Conservation (phyloP, 2,329 filamentous ascomycete genomes). For the Alternaria postmessia region DNA sequence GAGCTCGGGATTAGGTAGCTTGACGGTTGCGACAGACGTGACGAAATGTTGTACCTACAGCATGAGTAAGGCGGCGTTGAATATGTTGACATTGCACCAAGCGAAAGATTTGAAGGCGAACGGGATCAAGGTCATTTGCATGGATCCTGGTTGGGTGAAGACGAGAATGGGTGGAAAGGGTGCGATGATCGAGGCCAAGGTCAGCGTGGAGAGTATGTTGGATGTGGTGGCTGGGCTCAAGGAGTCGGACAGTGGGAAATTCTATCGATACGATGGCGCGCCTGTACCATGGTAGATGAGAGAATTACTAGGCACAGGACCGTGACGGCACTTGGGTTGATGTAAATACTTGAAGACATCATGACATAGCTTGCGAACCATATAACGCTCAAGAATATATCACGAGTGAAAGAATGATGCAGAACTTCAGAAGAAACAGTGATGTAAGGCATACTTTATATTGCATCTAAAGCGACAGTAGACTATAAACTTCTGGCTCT, state of each 20-base stretch:
- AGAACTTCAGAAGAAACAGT: background rate
- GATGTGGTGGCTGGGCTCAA: slow-evolving; percentile 44
- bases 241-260: slow-evolving; percentile 49
- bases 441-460: background rate
- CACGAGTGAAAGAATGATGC: background rate
- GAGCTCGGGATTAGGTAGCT: slow-evolving; percentile 44
- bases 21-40: slow-evolving; percentile 41
- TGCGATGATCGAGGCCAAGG: slow-evolving; percentile 49
- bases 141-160: slow-evolving; percentile 58
- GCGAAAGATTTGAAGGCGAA: slow-evolving; percentile 46
- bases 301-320: background rate
- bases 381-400: background rate
- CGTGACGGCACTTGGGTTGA: background rate
- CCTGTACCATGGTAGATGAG: slow-evolving; percentile 44
- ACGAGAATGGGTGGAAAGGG: slow-evolving; percentile 56
- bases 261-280: slow-evolving; percentile 48
- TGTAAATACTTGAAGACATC: background rate
- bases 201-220: slow-evolving; percentile 52
- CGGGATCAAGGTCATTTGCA: slow-evolving; percentile 45
- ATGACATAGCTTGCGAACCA: background rate
- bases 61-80: slow-evolving; percentile 56
- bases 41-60: slow-evolving; percentile 52
- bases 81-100: slow-evolving; percentile 56
- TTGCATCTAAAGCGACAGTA: background rate
- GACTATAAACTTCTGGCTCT: background rate